These are phyloP conservation scores for Acephala macrosclerotiorum DNA, from an alignment of 2,329 filamentous ascomycete genomes.

Conservation along the genomic window DNA sequence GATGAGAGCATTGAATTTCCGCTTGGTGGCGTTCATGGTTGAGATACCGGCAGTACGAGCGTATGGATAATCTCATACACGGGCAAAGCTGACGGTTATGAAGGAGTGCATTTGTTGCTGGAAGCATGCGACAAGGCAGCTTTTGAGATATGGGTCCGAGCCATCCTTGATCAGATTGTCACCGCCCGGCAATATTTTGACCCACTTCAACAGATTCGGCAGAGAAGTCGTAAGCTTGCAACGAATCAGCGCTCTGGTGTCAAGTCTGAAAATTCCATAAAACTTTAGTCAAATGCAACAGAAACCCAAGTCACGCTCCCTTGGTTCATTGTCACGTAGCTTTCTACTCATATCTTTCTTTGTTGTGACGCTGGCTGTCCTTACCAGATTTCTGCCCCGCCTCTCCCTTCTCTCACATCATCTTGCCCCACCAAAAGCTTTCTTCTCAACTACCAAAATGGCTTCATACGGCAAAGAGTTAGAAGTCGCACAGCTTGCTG, in stretches of 20 bases:
- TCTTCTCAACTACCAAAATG: constrained; percentile 44
- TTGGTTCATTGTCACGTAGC: constrained; percentile 19
- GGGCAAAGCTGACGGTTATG: neutral
- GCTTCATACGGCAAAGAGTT: constrained; percentile 76
- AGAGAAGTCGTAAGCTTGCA: neutral
- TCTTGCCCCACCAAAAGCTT: constrained; percentile 33
- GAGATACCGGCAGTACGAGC: neutral
- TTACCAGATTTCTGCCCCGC: constrained; percentile 40
- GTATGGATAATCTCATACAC: constrained; percentile 7
- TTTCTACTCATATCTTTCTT: constrained; percentile 38
- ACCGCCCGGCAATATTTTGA: neutral
- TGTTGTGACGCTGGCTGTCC: constrained; percentile 41
- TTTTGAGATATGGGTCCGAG: neutral
- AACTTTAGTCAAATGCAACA: constrained; percentile 5
- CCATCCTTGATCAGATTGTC: neutral
- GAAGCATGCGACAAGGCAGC: constrained; percentile 4
- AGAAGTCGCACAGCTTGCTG: constrained; percentile 83
- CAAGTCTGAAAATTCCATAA: neutral
- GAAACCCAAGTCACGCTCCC: constrained; percentile 11
- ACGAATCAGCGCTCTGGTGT: neutral
- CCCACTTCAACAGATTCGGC: neutral
- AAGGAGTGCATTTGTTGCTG: constrained; percentile 1
- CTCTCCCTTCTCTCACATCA: constrained; percentile 41
- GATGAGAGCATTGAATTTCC: constrained; percentile 80
- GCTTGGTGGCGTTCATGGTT: constrained; percentile 78